These are phyloP conservation scores for Collybia sp. DNA, from an alignment of 768 basidiomycete genomes.

Conservation along the genomic window DNA sequence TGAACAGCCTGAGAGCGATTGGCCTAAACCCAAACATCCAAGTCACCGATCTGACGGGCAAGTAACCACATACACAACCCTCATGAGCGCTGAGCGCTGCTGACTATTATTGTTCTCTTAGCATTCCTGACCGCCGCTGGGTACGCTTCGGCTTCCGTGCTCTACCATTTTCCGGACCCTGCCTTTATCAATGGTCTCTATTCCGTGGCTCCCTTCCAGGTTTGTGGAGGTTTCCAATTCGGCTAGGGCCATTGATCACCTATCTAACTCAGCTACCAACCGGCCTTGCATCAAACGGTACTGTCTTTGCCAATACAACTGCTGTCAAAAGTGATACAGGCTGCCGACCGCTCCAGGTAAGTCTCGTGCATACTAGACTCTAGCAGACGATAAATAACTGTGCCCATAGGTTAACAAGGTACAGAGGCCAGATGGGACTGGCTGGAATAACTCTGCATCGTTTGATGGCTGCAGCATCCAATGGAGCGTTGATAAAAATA, in stretches of 20 bases:
- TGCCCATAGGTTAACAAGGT: slow-evolving; percentile 30
- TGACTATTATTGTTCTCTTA: slow-evolving; percentile 12
- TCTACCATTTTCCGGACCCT: slow-evolving; percentile 40
- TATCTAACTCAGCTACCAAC: slow-evolving; percentile 28
- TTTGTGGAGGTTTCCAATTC: slow-evolving; percentile 13
- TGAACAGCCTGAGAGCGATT: slow-evolving; percentile 31
- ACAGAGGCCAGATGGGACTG: slow-evolving; percentile 18
- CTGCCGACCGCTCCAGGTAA: slow-evolving; percentile 35
- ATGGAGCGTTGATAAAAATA: slow-evolving; percentile 34
- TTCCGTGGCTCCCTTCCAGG: slow-evolving; percentile 42
- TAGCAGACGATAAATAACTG: background rate
- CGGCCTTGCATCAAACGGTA: slow-evolving; percentile 35
- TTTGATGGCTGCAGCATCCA: slow-evolving; percentile 33
- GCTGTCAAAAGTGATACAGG: slow-evolving; percentile 40
- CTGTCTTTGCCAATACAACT: slow-evolving; percentile 42
- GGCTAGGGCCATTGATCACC: background rate
- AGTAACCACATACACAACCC: slow-evolving; percentile 8
- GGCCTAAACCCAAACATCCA: slow-evolving; percentile 40
- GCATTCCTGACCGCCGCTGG: slow-evolving; percentile 52
- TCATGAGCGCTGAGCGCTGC: background rate
- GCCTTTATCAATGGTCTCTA: slow-evolving; percentile 41
- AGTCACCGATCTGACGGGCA: slow-evolving; percentile 45
- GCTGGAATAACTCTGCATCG: slow-evolving; percentile 41
- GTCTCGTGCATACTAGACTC: slow-evolving; percentile 1
- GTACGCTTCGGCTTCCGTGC: slow-evolving; percentile 43